Evolutionary conservation across 2,329 filamentous ascomycete genomes (phyloP), one percentile per base, ranked within the genome.

Genomic region (Xylariaceae sp.): DNA sequence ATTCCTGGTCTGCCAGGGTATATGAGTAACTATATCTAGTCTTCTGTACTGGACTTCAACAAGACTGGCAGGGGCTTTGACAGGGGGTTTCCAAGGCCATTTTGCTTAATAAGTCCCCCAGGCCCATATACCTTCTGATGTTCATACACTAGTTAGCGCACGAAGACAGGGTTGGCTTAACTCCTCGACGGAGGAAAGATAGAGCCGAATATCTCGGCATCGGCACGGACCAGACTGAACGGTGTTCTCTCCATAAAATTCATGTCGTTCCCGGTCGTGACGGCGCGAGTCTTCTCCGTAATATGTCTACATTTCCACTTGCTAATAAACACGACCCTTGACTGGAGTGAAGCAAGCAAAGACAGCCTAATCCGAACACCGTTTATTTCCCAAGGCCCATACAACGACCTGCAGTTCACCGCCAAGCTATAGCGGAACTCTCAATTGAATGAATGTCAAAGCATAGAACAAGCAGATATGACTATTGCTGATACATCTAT

Each of bases 181-280:
- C 29, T 41, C 43, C 53, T 45, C 44, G 52, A 45, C 39, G n/a
- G 23, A 14, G 21, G 26, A 54, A 24, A 23, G 23, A 12, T 16
- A n/a, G 43, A 45, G 33, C 53, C 48, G 53, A 53, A 21, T 23
- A 24, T 43, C 37, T 47, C 48, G 54, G 54, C n/a, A 39, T 24
- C 41, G 54, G 44, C 36, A 43, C 53, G 33, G 54, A 34, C 29
- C 28, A 36, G 17, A 39, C 17, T 33, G 39, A n/a, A n/a, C n/a
- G n/a, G n/a, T n/a, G 47, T 16, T 45, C 28, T 19, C 54, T 58
- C 44, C 37, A 58, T 46, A 58, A 40, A 53, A 16, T n/a, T 37
- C 43, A 43, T 37, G 23, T 44, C 33, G 12, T 31, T 33, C 51
- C 51, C n/a, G 51, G 40, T 33, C 41, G 33, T 16, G 29, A 36